Evolutionary conservation across 108 stramenopile genomes (phyloP).

Genomic region (Nitzschia inconspicua): DNA sequence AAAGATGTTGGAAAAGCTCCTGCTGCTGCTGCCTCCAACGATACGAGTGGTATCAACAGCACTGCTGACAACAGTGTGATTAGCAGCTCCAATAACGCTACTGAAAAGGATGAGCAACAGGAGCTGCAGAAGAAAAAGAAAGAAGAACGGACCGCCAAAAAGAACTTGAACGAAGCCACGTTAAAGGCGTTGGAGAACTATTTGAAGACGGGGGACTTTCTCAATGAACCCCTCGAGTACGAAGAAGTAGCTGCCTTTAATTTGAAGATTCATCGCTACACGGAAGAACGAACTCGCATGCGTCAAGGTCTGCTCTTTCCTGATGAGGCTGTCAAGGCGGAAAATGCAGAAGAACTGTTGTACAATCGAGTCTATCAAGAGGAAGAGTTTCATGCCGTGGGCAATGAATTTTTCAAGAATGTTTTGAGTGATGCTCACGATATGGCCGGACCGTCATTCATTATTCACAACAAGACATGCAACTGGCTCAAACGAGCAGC

Average conservation of each 20-base stretch:
- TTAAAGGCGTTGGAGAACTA: constrained; percentile 3
- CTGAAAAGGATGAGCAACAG: not conserved
- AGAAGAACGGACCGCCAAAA: not conserved
- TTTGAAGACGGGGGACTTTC: constrained; percentile 1
- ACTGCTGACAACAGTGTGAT: too few species aligned
- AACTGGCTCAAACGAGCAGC: constrained; percentile 25
- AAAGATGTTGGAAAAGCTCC: not conserved
- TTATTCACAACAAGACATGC: constrained; percentile 12
- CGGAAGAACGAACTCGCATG: constrained; percentile 9
- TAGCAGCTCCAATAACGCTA: too few species aligned
- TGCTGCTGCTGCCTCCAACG: not conserved
- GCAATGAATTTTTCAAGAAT: constrained; percentile 11
- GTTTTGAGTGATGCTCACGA: constrained; percentile 1
- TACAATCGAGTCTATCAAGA: constrained; percentile 20
- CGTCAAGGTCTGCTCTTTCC: constrained; percentile 5
- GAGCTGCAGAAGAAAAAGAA: not conserved
- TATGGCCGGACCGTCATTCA: not conserved
- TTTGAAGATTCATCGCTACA: constrained; percentile 10
- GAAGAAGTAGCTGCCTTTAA: constrained; percentile 2
- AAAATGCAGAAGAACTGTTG: not conserved
- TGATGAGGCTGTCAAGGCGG: not conserved
- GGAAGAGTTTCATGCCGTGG: constrained; percentile 27
- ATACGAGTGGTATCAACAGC: too few species aligned
- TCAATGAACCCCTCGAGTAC: constrained; percentile 1
- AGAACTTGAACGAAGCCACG: constrained; percentile 1